These are phyloP conservation scores for Sungouiella thailandica DNA, from an alignment of 805 yeast genomes.

Conservation along the genomic window DNA sequence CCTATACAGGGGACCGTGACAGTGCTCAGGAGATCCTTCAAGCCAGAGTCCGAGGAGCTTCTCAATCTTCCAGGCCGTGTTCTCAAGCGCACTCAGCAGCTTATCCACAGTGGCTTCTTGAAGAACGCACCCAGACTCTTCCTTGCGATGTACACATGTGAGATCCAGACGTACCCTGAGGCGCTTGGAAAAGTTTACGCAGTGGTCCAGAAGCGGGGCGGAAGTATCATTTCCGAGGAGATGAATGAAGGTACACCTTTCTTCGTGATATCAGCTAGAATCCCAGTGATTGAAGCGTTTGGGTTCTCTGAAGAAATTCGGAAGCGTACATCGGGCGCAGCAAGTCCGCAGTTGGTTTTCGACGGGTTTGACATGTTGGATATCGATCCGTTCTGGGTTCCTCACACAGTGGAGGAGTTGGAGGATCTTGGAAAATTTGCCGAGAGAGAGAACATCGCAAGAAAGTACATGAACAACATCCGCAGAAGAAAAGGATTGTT, in stretches of 20 bases:
- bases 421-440: constrained; percentile 92
- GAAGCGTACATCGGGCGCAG: constrained; percentile 92
- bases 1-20: constrained; percentile 79
- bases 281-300: constrained; percentile 94
- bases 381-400: constrained; percentile 98
- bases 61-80: constrained; percentile 64
- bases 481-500: constrained; percentile 85
- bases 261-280: constrained; percentile 75
- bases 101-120: constrained; percentile 64
- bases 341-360: constrained; percentile 91
- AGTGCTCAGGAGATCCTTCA: constrained; percentile 26
- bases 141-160: constrained; percentile 92
- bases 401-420: constrained; percentile 92
- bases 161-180: constrained; percentile 91
- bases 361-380: constrained; percentile 83
- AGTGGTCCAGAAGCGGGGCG: constrained; percentile 85
- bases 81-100: constrained; percentile 66
- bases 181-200: constrained; percentile 94
- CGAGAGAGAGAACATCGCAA: constrained; percentile 87
- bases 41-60: constrained; percentile 22
- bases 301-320: constrained; percentile 95
- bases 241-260: constrained; percentile 98
- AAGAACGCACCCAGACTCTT: constrained; percentile 86
- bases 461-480: constrained; percentile 76
- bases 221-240: constrained; percentile 82